Conservation (phyloP, 495 filamentous ascomycete species). For the Penicillium soppii region DNA sequence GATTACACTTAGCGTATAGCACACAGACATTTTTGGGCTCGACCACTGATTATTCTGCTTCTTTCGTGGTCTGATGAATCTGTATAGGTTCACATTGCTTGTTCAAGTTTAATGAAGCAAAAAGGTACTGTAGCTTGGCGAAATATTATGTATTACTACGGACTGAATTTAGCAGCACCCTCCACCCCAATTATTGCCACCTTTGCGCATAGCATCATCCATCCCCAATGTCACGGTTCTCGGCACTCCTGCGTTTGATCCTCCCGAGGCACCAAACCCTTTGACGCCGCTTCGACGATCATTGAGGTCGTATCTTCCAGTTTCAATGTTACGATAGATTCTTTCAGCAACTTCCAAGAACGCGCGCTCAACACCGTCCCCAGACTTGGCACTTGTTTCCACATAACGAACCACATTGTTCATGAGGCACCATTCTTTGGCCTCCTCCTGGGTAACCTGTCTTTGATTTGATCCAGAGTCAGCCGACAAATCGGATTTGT, state of each 20-base stretch:
- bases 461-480: constrained; percentile 59
- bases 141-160: not conserved
- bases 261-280: constrained; percentile 58
- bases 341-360: constrained; percentile 91
- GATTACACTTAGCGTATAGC: not conserved
- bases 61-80: no score
- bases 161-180: constrained; percentile 44
- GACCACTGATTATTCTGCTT: not conserved
- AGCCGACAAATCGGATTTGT: constrained; percentile 80
- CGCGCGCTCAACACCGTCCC: constrained; percentile 87
- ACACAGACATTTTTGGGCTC: no score
- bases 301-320: constrained; percentile 89
- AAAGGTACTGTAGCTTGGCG: not conserved
- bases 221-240: constrained; percentile 58
- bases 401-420: constrained; percentile 88
- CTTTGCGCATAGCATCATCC: constrained; percentile 53
- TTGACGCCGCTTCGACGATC: constrained; percentile 94
- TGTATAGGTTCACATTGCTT: no score
- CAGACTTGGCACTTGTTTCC: constrained; percentile 93
- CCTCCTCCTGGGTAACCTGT: constrained; percentile 75
- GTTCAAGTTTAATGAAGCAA: not conserved
- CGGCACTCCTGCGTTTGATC: constrained; percentile 35
- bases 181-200: constrained; percentile 42
- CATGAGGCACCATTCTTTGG: constrained; percentile 78
- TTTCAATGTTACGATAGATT: constrained; percentile 93